Conservation (phyloP, 495 filamentous ascomycete species). For the Lasiosphaeria ovina region DNA sequence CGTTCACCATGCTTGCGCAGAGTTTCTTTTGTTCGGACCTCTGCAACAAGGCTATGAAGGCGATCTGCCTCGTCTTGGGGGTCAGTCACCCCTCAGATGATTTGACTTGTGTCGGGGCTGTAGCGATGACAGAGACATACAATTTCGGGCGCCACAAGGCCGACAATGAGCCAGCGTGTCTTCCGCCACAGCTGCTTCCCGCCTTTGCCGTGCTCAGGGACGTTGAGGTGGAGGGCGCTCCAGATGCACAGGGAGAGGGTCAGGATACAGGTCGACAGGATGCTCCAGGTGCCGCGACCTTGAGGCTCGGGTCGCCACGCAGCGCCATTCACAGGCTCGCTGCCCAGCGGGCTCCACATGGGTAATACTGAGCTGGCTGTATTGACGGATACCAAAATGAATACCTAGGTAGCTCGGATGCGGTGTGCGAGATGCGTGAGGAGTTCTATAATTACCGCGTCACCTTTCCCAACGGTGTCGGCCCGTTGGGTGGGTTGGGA, state of each 20-base stretch:
- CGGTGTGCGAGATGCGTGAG: too few relatives aligned
- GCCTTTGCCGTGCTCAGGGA: slow-evolving; percentile 2
- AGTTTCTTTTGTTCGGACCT: neutral
- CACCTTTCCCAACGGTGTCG: too few relatives aligned
- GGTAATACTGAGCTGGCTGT: too few relatives aligned
- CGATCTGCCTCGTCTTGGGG: neutral
- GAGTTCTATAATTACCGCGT: too few relatives aligned
- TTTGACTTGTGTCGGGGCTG: too few relatives aligned
- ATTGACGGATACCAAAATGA: too few relatives aligned
- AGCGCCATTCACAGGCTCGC: too few relatives aligned
- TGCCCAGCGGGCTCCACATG: too few relatives aligned
- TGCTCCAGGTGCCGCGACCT: neutral
- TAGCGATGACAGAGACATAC: neutral
- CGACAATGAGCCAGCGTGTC: neutral
- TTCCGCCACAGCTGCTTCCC: neutral
- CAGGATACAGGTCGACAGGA: slow-evolving; percentile 2
- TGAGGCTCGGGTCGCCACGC: too few relatives aligned
- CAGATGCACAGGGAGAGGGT: slow-evolving; percentile 7
- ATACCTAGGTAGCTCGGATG: too few relatives aligned
- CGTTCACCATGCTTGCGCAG: neutral
- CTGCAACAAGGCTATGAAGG: neutral
- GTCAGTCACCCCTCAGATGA: neutral
- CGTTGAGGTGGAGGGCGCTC: slow-evolving; percentile 3
- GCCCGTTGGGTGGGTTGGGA: too few relatives aligned
- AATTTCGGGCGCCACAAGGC: slow-evolving; percentile 1